A percentile compares a stretch with the other conserved stretches of the same genome.
Evolutionary conservation across 2,329 filamentous ascomycete genomes (phyloP).

Genomic region (Sphaceloma murrayae): DNA sequence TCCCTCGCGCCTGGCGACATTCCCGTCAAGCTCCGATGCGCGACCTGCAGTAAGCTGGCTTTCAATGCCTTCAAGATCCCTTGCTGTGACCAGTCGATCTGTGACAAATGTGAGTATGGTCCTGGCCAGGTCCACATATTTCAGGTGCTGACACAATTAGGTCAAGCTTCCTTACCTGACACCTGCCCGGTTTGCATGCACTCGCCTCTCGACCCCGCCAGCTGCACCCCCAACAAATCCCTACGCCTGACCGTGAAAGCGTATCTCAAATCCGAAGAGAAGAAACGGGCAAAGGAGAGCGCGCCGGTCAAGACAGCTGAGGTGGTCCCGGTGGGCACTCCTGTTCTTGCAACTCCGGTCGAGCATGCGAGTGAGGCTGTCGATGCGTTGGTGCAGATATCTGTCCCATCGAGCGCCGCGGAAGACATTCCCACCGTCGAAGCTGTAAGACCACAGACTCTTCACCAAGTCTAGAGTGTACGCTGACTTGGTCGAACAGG

Average conservation of each 20-base stretch:
- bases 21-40: conserved; percentile 92
- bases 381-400: too few species aligned
- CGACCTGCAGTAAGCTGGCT: conserved; percentile 82
- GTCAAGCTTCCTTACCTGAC: conserved; percentile 58
- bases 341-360: background rate
- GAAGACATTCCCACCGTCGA: too few species aligned
- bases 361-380: background rate
- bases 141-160: conserved; percentile 36
- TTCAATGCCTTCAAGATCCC: conserved; percentile 84
- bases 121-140: conserved; percentile 14
- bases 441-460: too few species aligned
- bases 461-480: background rate
- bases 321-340: background rate
- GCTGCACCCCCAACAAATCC: conserved; percentile 81
- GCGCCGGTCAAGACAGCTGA: background rate
- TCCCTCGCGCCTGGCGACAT: conserved; percentile 73
- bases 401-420: too few species aligned
- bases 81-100: conserved; percentile 93
- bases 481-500: too few species aligned
- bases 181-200: conserved; percentile 92
- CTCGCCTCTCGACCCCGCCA: conserved; percentile 71
- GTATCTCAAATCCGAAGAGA: conserved; percentile 82
- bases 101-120: conserved; percentile 63
- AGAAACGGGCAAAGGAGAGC: conserved; percentile 45
- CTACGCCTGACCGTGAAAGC: conserved; percentile 87